These are phyloP conservation scores for Mortierella sp. DNA, from an alignment of 371 early-diverging fungal species.

Conservation along the genomic window DNA sequence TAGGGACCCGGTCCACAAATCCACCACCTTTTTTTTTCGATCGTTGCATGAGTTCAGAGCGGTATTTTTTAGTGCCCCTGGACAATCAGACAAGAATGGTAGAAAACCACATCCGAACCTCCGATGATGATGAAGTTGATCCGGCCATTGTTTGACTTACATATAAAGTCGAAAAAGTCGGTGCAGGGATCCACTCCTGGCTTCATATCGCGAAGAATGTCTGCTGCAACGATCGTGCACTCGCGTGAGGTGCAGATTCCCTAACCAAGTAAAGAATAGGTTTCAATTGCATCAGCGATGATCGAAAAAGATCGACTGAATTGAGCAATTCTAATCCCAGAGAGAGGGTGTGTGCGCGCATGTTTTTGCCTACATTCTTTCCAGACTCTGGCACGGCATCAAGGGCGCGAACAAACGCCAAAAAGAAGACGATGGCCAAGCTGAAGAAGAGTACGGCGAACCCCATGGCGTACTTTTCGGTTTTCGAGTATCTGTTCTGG, in stretches of 20 bases:
- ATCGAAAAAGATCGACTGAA: background rate
- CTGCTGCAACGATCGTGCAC: conserved; percentile 70
- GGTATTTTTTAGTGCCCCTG: conserved; percentile 17
- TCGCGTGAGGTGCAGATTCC: conserved; percentile 60
- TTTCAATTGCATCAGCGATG: background rate
- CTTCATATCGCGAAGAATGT: conserved; percentile 64
- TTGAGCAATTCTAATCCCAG: too few species aligned
- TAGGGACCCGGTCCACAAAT: conserved; percentile 45
- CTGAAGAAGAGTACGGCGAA: conserved; percentile 20
- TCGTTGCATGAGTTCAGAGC: background rate
- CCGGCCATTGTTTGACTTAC: conserved; percentile 42
- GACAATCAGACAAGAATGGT: too few species aligned
- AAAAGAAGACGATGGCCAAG: conserved; percentile 27
- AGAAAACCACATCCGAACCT: too few species aligned
- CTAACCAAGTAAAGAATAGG: conserved; percentile 6
- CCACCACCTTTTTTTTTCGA: conserved; percentile 43
- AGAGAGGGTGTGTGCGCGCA: too few species aligned
- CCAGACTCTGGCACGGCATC: conserved; percentile 32
- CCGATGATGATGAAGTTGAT: too few species aligned
- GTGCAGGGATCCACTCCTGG: conserved; percentile 62
- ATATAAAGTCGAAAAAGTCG: conserved; percentile 67
- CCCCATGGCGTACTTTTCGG: conserved; percentile 31
- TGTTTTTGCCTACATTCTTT: conserved; percentile 31
- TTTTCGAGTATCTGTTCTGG: conserved; percentile 27
- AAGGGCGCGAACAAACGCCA: conserved; percentile 34